phyloP scores from a whole-genome alignment of 257 asterid genomes.

The Ligustrum vulgare region DNA sequence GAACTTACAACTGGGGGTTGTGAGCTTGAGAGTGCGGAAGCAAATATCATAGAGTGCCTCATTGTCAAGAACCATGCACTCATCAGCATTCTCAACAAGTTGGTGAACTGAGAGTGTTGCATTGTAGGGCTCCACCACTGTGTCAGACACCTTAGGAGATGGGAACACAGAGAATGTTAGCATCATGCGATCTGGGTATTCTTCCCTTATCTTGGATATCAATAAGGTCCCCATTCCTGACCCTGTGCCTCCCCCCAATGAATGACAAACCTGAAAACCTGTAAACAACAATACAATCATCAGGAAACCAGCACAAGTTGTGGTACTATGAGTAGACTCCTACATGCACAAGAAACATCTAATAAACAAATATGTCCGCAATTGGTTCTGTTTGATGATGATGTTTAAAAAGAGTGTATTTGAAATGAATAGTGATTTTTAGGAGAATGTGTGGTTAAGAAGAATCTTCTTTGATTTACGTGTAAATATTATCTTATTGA shows the following conservation, averaged over 20 bases:
- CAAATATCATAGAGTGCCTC: conserved; percentile 56
- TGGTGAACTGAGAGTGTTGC: conserved; percentile 57
- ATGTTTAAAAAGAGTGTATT: no score
- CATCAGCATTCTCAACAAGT: conserved; percentile 57
- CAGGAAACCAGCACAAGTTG: conserved; percentile 5
- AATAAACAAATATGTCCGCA: neutral
- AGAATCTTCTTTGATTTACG: no score
- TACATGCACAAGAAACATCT: neutral
- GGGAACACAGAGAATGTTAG: conserved; percentile 52
- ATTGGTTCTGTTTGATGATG: no score
- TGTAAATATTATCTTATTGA: no score
- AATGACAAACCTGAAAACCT: conserved; percentile 60
- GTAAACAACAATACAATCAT: conserved; percentile 10
- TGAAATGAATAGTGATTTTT: no score
- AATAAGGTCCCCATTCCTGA: conserved; percentile 56
- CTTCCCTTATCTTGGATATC: conserved; percentile 55
- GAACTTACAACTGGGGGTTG: conserved; percentile 55
- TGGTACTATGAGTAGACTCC: neutral
- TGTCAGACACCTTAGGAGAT: conserved; percentile 53
- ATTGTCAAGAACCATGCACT: conserved; percentile 57
- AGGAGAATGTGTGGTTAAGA: no score
- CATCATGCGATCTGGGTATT: conserved; percentile 58
- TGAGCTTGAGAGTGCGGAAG: conserved; percentile 53
- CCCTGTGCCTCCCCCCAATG: conserved; percentile 57
- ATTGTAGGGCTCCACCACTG: conserved; percentile 54